A percentile compares a stretch with the other conserved stretches of the same genome.
phyloP scores from a whole-genome alignment of 1,284 basidiomycete genomes.

The Chiua sp. region DNA sequence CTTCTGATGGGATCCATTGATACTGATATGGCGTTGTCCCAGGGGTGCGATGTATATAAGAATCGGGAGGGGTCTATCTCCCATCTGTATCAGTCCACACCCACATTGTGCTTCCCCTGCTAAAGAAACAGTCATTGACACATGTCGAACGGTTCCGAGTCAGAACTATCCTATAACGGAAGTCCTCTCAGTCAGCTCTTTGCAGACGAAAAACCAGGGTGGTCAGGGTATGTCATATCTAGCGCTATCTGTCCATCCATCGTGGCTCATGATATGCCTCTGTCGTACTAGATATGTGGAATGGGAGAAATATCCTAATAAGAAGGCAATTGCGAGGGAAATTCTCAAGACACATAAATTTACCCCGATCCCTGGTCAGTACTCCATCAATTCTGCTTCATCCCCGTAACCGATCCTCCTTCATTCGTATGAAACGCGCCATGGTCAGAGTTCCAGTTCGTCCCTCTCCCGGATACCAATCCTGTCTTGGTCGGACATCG shows the following conservation, averaged over 20 bases:
- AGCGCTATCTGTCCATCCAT: too few species aligned
- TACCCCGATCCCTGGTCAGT: constrained; percentile 18
- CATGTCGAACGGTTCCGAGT: constrained; percentile 1
- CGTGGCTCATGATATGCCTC: neutral
- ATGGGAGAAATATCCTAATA: constrained; percentile 21
- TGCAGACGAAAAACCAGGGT: constrained; percentile 18
- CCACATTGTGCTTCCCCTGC: neutral
- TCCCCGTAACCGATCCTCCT: neutral
- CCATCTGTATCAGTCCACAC: neutral
- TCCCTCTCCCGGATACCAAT: constrained; percentile 56
- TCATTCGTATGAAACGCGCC: neutral
- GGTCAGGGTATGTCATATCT: constrained; percentile 15
- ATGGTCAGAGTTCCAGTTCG: constrained; percentile 49
- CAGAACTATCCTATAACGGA: constrained; percentile 1
- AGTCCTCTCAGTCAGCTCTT: constrained; percentile 6
- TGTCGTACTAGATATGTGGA: constrained; percentile 16
- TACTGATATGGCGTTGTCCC: neutral
- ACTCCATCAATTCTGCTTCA: neutral
- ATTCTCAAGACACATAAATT: constrained; percentile 20
- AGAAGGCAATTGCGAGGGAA: constrained; percentile 16
- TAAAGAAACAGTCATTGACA: neutral
- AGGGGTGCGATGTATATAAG: neutral
- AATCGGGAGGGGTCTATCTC: neutral
- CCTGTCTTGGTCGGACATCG: constrained; percentile 56
- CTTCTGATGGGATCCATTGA: neutral